Conservation (phyloP, 495 filamentous ascomycete genomes). For the Collariella sp. region DNA sequence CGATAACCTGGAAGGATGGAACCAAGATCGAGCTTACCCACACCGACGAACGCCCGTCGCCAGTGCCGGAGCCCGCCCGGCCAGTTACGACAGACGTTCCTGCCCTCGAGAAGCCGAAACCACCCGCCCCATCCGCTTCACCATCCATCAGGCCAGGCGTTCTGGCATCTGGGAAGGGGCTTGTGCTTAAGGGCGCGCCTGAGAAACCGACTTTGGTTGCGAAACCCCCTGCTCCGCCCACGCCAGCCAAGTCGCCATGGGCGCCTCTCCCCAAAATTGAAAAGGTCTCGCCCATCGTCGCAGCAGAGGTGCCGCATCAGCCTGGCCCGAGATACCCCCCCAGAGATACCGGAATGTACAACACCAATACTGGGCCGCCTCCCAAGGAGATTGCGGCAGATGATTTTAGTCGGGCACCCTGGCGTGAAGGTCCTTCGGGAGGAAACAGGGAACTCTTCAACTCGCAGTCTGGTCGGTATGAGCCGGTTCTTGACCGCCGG, state of each 20-base stretch:
- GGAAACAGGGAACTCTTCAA: constrained; percentile 78
- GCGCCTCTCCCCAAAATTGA: constrained; percentile 77
- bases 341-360: constrained; percentile 18
- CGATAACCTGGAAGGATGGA: constrained; percentile 94
- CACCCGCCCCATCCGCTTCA: constrained; percentile 32
- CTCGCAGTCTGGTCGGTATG: constrained; percentile 87
- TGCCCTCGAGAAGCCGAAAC: constrained; percentile 29
- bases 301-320: constrained; percentile 34
- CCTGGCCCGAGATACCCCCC: constrained; percentile 23
- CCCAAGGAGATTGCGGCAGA: constrained; percentile 85
- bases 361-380: constrained; percentile 35
- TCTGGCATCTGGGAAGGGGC: constrained; percentile 40
- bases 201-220: constrained; percentile 73
- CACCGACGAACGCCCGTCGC: constrained; percentile 39
- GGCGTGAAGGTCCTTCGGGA: constrained; percentile 55
- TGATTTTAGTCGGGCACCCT: constrained; percentile 75
- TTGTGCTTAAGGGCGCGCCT: constrained; percentile 56
- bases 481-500: constrained; percentile 75
- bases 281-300: constrained; percentile 63
- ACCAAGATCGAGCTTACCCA: constrained; percentile 80
- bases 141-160: constrained; percentile 35
- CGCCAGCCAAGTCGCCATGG: constrained; percentile 84
- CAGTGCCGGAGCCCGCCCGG: constrained; percentile 17
- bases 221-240: constrained; percentile 62
- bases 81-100: constrained; percentile 16